Evolutionary conservation across 257 asterid species (phyloP).

Genomic region (Solanum ossicruentum): DNA sequence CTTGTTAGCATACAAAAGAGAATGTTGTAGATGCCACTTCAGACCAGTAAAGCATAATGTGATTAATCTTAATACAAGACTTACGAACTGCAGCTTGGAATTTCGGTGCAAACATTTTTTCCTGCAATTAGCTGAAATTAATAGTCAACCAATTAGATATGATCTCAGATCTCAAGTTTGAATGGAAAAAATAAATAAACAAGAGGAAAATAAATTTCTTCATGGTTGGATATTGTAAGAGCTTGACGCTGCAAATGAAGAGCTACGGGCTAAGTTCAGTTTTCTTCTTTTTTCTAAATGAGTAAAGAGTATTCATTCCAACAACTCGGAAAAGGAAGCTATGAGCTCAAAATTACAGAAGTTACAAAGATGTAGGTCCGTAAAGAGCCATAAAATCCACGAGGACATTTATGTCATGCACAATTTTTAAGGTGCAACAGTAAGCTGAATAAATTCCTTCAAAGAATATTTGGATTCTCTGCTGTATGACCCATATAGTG

Average conservation of each 20-base stretch:
- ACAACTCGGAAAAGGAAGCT: neutral
- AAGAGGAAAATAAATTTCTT: neutral
- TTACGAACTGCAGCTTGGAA: conserved; percentile 61
- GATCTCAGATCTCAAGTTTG: neutral
- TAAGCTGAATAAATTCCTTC: neutral
- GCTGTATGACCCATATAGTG: neutral
- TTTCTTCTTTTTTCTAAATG: neutral
- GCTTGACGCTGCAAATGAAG: neutral
- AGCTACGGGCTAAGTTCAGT: neutral
- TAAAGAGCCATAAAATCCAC: neutral
- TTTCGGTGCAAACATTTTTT: conserved; percentile 53
- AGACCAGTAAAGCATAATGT: neutral
- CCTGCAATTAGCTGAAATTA: conserved; percentile 57
- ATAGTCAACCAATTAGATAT: conserved; percentile 16
- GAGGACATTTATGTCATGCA: neutral
- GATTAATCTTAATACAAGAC: conserved; percentile 11
- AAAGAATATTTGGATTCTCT: neutral
- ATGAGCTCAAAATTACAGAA: neutral
- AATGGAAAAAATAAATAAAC: neutral
- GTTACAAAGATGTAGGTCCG: neutral
- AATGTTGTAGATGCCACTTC: neutral
- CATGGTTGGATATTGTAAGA: neutral
- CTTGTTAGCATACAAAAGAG: neutral
- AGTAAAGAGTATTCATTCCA: neutral
- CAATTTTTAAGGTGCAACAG: neutral